A percentile compares a stretch with the other conserved stretches of the same genome.
Evolutionary conservation across 192 early-diverging fungal genomes (phyloP).

Genomic region (Ambispora gerdemannii): DNA sequence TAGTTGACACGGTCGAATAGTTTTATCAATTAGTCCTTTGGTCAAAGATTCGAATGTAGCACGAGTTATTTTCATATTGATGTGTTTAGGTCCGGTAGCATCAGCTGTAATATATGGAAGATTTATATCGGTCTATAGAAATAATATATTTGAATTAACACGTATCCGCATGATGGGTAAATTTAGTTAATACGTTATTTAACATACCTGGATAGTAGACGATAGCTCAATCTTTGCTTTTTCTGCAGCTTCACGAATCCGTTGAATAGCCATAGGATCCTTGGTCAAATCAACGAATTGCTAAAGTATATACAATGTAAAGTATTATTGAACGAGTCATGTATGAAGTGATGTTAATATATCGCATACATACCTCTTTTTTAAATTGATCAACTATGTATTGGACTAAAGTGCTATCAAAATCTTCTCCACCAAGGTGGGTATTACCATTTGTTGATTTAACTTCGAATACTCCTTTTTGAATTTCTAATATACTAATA

Average conservation of each 20-base stretch:
- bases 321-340: background rate
- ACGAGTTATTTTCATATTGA: constrained; percentile 92
- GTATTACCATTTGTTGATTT: constrained; percentile 99
- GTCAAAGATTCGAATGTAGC: constrained; percentile 84
- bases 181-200: background rate
- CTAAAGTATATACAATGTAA: background rate
- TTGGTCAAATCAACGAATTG: constrained; percentile 76
- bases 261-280: constrained; percentile 95
- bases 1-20: constrained; percentile 90
- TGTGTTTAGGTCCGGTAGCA: constrained; percentile 90
- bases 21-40: constrained; percentile 79
- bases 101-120: constrained; percentile 94
- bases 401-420: constrained; percentile 69
- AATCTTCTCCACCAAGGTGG: constrained; percentile 75
- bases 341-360: no score
- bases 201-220: constrained; percentile 60
- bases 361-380: constrained; percentile 65
- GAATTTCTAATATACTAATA: constrained; percentile 97
- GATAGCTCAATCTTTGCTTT: constrained; percentile 99
- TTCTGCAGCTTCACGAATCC: constrained; percentile 95
- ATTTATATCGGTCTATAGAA: constrained; percentile 85
- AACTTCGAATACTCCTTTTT: constrained; percentile 97
- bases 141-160: background rate
- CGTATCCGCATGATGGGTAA: background rate
- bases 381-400: constrained; percentile 86